phyloP scores from a whole-genome alignment of 768 basidiomycete genomes.

The Boletus rubroflammeus region DNA sequence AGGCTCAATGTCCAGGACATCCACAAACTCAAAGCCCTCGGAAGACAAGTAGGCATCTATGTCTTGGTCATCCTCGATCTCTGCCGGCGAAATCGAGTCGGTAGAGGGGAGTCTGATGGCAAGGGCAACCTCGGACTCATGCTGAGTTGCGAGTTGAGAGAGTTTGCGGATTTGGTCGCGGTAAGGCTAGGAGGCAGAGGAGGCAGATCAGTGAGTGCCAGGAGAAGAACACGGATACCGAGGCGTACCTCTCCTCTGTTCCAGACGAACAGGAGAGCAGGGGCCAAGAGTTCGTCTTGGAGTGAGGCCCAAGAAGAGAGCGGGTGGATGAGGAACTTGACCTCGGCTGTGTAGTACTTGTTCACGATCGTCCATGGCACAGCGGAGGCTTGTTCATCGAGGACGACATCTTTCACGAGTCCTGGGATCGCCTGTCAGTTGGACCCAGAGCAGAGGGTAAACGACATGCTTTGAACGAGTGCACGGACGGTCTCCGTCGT shows the following conservation, averaged over 20 bases:
- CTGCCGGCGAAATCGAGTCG: constrained; percentile 15
- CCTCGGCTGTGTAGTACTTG: constrained; percentile 77
- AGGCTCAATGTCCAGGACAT: constrained; percentile 28
- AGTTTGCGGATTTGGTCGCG: constrained; percentile 52
- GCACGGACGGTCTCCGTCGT: constrained; percentile 14
- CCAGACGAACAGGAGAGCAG: constrained; percentile 78
- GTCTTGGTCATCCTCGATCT: constrained; percentile 47
- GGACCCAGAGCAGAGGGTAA: background rate
- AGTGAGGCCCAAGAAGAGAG: constrained; percentile 42
- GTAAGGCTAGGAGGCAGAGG: constrained; percentile 55
- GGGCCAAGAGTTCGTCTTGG: constrained; percentile 39
- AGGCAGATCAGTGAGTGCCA: constrained; percentile 2
- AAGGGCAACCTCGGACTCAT: constrained; percentile 68
- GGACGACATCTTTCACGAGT: constrained; percentile 18
- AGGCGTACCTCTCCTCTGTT: constrained; percentile 55
- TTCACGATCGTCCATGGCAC: constrained; percentile 77
- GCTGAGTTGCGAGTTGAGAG: constrained; percentile 43
- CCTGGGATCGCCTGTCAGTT: constrained; percentile 22
- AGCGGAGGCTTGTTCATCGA: constrained; percentile 14
- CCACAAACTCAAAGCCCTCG: constrained; percentile 75
- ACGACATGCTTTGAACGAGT: constrained; percentile 26
- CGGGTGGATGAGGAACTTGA: constrained; percentile 59
- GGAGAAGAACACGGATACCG: background rate
- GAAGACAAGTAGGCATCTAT: constrained; percentile 65
- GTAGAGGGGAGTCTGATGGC: constrained; percentile 52